Base-by-base conservation (phyloP, 331 rosid genomes). In the Cydonia oblonga region DNA sequence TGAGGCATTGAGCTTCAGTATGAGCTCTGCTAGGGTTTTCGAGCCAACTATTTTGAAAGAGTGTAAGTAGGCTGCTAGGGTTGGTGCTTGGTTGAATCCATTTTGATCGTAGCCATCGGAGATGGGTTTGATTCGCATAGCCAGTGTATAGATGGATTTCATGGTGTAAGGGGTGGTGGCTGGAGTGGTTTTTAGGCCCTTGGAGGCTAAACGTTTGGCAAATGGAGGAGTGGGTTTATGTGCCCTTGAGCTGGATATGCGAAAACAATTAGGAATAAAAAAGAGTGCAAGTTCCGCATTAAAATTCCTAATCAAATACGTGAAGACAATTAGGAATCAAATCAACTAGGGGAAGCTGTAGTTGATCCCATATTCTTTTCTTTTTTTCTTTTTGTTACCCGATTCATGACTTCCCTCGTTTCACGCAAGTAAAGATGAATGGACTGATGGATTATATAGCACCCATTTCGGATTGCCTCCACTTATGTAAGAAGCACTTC, bases 241-340 rank as follows among this genome's bases (percentile, higher is more conserved):
- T 86, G 92, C 7, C 92, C 96, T 58, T 90, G 96, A 14, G 83
- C 76, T 64, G 89, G 90, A 28, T 84, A 86, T 56, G 96, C 81
- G 62, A 90, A 3, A 70, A 76, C 74, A 73, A 90, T 29, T 9
- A 81, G 53, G 53, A 16, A 46, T 16, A 2, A 46, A 46, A 0
- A 16, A 46, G 7, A 15, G n/a, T 5, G 9, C 5, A 44, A 5
- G 53, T 46, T 46, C 9, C 53, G 16, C 53, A 1, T 1, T 5
- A 16, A 46, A 5, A 15, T 0, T 16, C 53, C 0, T 6, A 16
- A 46, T 46, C 20, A 46, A 46, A 6, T 49, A 0, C 54, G 18
- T 16, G 20, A 16, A 15, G 9, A 49, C n/a, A 49, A 49, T 16
- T 49, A 49, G 9, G 20, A 49, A 6, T 49, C 20, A 49, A 49